Evolutionary conservation across 2,329 filamentous ascomycete genomes (phyloP).

Genomic region (Thermoascus crustaceus): DNA sequence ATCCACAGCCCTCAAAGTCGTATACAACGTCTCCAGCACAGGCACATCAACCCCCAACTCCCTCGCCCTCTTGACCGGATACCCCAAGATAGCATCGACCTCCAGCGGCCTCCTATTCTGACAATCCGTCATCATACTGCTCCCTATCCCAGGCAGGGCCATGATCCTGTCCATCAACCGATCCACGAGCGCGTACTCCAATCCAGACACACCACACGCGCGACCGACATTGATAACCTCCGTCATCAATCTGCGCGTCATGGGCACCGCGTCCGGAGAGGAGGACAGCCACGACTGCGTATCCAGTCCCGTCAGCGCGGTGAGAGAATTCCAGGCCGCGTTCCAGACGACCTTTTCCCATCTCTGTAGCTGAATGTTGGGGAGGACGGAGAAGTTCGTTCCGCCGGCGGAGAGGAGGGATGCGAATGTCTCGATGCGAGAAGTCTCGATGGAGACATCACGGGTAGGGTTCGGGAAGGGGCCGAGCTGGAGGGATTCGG

Average conservation of each 20-base stretch:
- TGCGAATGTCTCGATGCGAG: not conserved
- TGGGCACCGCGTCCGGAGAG: not conserved
- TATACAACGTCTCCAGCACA: not conserved
- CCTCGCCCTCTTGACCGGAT: not conserved
- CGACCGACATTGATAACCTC: not conserved
- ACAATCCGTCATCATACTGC: not conserved
- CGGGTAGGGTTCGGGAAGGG: not conserved
- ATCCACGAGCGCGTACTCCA: not conserved
- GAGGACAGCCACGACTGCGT: not conserved
- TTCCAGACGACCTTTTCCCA: constrained; percentile 1
- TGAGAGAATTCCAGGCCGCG: not conserved
- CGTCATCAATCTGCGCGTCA: not conserved
- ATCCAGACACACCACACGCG: not conserved
- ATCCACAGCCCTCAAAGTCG: not conserved
- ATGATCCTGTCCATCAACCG: not conserved
- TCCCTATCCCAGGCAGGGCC: not conserved
- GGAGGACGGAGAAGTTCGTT: not conserved
- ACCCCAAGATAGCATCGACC: not conserved
- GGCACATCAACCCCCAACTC: not conserved
- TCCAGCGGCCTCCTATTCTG: not conserved
- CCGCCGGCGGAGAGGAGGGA: not conserved
- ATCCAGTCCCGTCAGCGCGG: not conserved
- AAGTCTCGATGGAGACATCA: not conserved
- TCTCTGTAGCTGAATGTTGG: not conserved
- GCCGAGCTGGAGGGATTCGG: not conserved